Conservation (phyloP, 129 eudicot genomes). For the Flaveria trinervia region DNA sequence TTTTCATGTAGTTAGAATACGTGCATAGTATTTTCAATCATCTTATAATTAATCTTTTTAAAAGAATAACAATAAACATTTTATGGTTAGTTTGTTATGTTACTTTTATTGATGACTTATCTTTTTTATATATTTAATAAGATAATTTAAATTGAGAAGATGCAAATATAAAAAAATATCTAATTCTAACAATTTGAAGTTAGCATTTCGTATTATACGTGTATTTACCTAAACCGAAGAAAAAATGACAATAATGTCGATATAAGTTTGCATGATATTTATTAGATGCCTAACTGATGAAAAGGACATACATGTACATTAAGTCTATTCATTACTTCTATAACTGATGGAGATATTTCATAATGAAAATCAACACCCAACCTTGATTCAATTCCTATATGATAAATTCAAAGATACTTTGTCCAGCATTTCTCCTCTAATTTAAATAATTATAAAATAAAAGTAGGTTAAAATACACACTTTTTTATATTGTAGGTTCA, state of each 20-base stretch:
- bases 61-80: too few relatives aligned
- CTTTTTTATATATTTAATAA: too few relatives aligned
- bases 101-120: too few relatives aligned
- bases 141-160: neutral
- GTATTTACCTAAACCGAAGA: slow-evolving; percentile 2
- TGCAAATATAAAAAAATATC: neutral
- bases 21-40: too few relatives aligned
- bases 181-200: neutral
- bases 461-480: neutral
- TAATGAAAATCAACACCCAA: slow-evolving; percentile 5
- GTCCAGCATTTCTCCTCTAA: neutral
- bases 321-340: neutral
- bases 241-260: slow-evolving; percentile 10
- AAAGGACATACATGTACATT: slow-evolving; percentile 10
- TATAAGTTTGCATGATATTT: slow-evolving; percentile 15
- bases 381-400: neutral
- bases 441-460: neutral
- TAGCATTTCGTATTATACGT: neutral
- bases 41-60: too few relatives aligned
- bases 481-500: too few relatives aligned
- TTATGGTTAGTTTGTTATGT: too few relatives aligned
- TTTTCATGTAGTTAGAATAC: neutral
- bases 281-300: slow-evolving; percentile 28
- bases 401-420: neutral
- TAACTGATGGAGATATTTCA: neutral